phyloP scores from a whole-genome alignment of 768 basidiomycete species.

The Termitomyces sp. region DNA sequence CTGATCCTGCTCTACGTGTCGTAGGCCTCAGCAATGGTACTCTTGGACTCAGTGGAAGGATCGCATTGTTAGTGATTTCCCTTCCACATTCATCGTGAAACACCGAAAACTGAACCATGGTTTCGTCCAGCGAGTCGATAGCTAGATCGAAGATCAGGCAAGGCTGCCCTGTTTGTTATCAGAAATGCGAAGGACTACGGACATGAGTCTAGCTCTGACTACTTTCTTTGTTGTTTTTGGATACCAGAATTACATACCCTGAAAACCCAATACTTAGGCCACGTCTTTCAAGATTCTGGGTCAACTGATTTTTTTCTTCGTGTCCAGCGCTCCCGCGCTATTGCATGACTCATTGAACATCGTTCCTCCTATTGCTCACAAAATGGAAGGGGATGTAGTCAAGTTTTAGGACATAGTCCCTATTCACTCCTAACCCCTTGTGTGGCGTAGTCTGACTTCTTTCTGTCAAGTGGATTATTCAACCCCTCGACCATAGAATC shows the following conservation, averaged over 20 bases:
- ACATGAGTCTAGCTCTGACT: slow-evolving; percentile 14
- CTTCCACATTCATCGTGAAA: background rate
- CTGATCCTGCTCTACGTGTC: slow-evolving; percentile 48
- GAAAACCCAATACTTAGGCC: background rate
- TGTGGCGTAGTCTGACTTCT: background rate
- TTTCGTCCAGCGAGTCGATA: slow-evolving; percentile 55
- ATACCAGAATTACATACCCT: slow-evolving; percentile 7
- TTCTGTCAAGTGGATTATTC: background rate
- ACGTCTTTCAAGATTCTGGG: background rate
- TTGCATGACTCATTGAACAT: background rate
- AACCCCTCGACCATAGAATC: background rate
- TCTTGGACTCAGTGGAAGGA: slow-evolving; percentile 58
- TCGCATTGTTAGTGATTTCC: slow-evolving; percentile 64
- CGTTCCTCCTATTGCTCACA: background rate
- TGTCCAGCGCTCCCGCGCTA: background rate
- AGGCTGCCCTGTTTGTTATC: slow-evolving; percentile 77
- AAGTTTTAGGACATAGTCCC: background rate
- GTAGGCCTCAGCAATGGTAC: slow-evolving; percentile 31
- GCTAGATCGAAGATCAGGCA: slow-evolving; percentile 57
- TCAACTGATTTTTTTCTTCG: background rate
- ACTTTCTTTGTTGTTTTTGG: slow-evolving; percentile 5
- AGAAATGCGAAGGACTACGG: slow-evolving; percentile 45
- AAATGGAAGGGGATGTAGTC: too few species aligned
- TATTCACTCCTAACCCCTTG: background rate
- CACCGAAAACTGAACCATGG: slow-evolving; percentile 6